phyloP scores from a whole-genome alignment of 1,139 yeast genomes.

The Entelexis paramagnoliae region DNA sequence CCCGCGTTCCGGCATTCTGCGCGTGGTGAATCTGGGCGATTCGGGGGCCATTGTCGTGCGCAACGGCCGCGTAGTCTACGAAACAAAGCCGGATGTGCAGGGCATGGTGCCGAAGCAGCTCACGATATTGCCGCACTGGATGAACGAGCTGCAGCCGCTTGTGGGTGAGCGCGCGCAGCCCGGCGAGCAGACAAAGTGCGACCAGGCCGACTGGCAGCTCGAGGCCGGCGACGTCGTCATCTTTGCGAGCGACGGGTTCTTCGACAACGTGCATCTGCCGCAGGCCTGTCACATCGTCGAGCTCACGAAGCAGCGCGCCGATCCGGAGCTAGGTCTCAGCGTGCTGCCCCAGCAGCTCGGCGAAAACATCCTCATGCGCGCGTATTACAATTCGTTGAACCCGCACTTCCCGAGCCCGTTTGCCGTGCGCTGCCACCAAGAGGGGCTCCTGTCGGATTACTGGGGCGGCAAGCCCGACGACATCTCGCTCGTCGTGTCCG shows the following conservation, averaged over 20 bases:
- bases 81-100: conserved; percentile 19
- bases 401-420: conserved; percentile 72
- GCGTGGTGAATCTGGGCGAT: conserved; percentile 80
- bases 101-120: conserved; percentile 41
- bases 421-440: conserved; percentile 58
- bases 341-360: conserved; percentile 36
- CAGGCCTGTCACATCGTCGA: conserved; percentile 50
- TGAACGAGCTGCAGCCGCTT: conserved; percentile 5
- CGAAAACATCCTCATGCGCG: conserved; percentile 52
- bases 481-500: conserved; percentile 65
- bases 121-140: conserved; percentile 65
- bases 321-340: conserved; percentile 19
- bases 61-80: conserved; percentile 39
- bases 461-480: conserved; percentile 93
- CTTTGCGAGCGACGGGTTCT: conserved; percentile 89
- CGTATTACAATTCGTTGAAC: conserved; percentile 61
- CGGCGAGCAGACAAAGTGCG: conserved; percentile 6
- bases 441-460: conserved; percentile 34
- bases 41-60: conserved; percentile 89
- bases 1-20: conserved; percentile 42
- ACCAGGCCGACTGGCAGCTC: conserved; percentile 27
- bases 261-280: conserved; percentile 67
- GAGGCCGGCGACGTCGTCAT: conserved; percentile 62
- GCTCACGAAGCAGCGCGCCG: conserved; percentile 24
- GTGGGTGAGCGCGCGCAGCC: conserved; percentile 1